These are phyloP conservation scores for Claviceps pazoutovae DNA, from an alignment of 2,329 filamentous ascomycete species.

Conservation along the genomic window DNA sequence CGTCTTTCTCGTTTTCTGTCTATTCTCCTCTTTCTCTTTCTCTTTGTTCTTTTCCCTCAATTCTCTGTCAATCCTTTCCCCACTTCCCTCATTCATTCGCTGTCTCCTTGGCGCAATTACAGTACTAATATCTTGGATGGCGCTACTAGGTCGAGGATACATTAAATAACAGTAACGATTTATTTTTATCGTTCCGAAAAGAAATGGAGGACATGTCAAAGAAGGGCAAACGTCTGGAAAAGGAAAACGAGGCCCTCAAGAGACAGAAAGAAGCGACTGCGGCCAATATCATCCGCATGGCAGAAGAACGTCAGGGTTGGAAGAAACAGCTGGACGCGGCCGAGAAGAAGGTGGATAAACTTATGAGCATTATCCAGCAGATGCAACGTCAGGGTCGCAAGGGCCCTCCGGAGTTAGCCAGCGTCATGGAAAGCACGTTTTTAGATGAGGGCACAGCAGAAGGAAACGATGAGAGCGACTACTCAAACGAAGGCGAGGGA, in stretches of 20 bases:
- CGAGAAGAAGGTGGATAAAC: conserved; percentile 71
- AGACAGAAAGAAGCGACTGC: conserved; percentile 89
- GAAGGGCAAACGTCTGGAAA: conserved; percentile 92
- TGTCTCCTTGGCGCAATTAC: neutral
- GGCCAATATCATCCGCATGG: conserved; percentile 93
- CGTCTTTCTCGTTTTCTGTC: neutral
- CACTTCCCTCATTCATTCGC: neutral
- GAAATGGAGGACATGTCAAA: conserved; percentile 99
- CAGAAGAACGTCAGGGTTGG: conserved; percentile 78
- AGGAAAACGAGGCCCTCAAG: conserved; percentile 83
- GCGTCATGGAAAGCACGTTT: conserved; percentile 45
- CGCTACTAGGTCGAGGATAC: conserved; percentile 79
- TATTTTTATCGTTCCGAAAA: conserved; percentile 92
- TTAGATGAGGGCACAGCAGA: conserved; percentile 37
- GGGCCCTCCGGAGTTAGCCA: conserved; percentile 48
- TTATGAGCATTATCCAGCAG: conserved; percentile 86
- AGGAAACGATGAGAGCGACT: conserved; percentile 44
- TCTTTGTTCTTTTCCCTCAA: neutral
- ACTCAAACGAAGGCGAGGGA: conserved; percentile 48
- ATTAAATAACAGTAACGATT: conserved; percentile 92
- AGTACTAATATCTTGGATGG: neutral
- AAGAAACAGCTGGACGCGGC: conserved; percentile 46
- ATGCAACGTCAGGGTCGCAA: conserved; percentile 93
- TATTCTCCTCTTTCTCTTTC: neutral
- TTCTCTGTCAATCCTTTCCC: neutral